Conservation (phyloP, 257 asterid species). For the Thymus mandschuricus region DNA sequence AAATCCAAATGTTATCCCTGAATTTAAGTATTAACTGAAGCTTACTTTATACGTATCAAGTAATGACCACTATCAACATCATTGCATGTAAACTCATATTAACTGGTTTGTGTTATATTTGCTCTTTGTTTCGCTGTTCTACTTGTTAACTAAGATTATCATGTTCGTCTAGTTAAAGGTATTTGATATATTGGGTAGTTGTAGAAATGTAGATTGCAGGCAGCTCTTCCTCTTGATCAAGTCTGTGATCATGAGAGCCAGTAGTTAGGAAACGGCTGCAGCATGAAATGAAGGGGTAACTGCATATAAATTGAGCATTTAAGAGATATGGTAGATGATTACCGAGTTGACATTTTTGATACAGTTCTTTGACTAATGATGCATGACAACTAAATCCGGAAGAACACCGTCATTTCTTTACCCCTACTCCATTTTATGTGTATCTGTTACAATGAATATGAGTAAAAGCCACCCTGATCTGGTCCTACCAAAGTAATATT, state of each 20-base stretch:
- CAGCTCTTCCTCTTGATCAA: not conserved
- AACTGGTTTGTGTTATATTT: not conserved
- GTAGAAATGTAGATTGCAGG: not conserved
- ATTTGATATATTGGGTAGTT: not conserved
- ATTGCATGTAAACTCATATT: not conserved
- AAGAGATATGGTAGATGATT: not conserved
- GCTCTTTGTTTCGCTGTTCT: conserved; percentile 2
- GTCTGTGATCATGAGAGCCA: not conserved
- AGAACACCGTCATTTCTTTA: too few relatives aligned
- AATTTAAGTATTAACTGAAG: not conserved
- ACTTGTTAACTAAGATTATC: not conserved
- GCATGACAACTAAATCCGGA: not conserved
- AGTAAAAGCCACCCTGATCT: too few relatives aligned
- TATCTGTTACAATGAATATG: too few relatives aligned
- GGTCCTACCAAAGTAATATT: too few relatives aligned
- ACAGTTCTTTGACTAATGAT: not conserved
- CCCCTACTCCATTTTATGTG: too few relatives aligned
- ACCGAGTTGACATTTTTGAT: not conserved
- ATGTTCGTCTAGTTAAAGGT: too few relatives aligned
- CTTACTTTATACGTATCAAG: not conserved
- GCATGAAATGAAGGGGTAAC: not conserved
- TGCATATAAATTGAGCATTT: too few relatives aligned
- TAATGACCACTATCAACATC: not conserved
- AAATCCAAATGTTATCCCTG: not conserved
- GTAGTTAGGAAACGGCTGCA: not conserved